A percentile compares a stretch with the other conserved stretches of the same genome.
Conservation (phyloP, 768 basidiomycete genomes). For the Coprinopsis marcescibilis region DNA sequence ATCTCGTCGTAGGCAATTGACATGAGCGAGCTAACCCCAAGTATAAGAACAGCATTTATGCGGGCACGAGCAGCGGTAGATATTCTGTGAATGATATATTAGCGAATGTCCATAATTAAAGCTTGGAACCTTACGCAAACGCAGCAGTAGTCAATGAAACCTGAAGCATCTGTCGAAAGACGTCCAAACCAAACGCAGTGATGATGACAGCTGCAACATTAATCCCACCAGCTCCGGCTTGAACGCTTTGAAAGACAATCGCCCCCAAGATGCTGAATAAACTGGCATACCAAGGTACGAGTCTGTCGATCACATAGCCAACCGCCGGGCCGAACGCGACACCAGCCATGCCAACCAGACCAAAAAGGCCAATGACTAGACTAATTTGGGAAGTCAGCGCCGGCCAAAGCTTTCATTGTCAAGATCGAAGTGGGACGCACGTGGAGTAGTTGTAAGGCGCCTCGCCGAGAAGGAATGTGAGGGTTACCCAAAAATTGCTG, state of each 20-base stretch:
- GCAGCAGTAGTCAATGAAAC: conserved; percentile 60
- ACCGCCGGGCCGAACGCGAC: conserved; percentile 67
- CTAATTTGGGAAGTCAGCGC: conserved; percentile 19
- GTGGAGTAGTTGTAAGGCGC: conserved; percentile 73
- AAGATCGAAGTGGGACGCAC: conserved; percentile 28
- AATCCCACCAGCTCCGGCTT: conserved; percentile 64
- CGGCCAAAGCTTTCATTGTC: not conserved
- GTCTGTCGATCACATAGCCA: conserved; percentile 61
- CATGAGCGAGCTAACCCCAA: conserved; percentile 41
- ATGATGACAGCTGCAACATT: conserved; percentile 67
- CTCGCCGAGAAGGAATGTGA: conserved; percentile 78
- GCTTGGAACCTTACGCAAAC: conserved; percentile 34
- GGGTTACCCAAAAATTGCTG: conserved; percentile 62
- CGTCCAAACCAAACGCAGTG: conserved; percentile 62
- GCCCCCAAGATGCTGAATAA: conserved; percentile 46
- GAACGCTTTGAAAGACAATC: conserved; percentile 54
- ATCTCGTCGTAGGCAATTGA: no score
- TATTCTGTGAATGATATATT: conserved; percentile 28
- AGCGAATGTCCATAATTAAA: conserved; percentile 8
- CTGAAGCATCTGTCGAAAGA: conserved; percentile 68
- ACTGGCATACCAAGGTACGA: conserved; percentile 76
- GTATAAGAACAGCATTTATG: conserved; percentile 69
- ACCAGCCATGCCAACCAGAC: conserved; percentile 69
- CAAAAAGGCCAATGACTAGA: conserved; percentile 65
- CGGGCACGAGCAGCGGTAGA: conserved; percentile 52